Percentiles rank a stretch among this genome's conserved stretches.
phyloP scores from a whole-genome alignment of 192 early-diverging fungal genomes.

The Radiomyces spectabilis region DNA sequence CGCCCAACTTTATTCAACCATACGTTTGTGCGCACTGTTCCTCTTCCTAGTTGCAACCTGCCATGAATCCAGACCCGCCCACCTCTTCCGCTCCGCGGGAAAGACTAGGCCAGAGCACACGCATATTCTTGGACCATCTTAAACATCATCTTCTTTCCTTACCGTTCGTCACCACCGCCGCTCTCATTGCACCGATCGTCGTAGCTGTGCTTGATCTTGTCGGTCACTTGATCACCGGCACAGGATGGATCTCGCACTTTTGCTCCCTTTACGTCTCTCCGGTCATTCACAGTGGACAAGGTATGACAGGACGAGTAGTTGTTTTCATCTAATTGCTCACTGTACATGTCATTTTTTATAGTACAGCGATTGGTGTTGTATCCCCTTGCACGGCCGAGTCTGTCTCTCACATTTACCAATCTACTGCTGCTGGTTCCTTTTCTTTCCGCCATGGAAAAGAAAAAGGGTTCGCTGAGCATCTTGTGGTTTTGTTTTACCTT shows the following conservation, averaged over 20 bases:
- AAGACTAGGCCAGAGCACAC: background rate
- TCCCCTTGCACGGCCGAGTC: background rate
- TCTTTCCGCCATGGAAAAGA: background rate
- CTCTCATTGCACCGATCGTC: background rate
- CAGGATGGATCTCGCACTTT: background rate
- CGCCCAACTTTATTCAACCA: no score
- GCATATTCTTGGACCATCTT: slow-evolving; percentile 6
- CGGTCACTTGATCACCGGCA: background rate
- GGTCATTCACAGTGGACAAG: slow-evolving; percentile 1
- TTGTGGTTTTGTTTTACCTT: background rate
- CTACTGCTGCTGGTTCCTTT: slow-evolving; percentile 2
- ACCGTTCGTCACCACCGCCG: background rate
- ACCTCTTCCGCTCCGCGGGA: no score
- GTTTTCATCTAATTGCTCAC: background rate
- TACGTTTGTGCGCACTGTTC: no score
- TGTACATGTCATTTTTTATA: background rate
- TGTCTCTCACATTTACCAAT: background rate
- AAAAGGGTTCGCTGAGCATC: slow-evolving; percentile 1
- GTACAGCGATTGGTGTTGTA: slow-evolving; percentile 1
- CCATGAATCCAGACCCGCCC: no score
- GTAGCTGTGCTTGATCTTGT: background rate
- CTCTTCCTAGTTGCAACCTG: no score
- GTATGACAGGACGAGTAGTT: background rate
- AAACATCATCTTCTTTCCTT: background rate
- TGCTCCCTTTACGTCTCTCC: background rate